Evolutionary conservation across 1,284 basidiomycete species (phyloP), one percentile per base, ranked within the genome.

Genomic region (Megacollybia platyphylla): DNA sequence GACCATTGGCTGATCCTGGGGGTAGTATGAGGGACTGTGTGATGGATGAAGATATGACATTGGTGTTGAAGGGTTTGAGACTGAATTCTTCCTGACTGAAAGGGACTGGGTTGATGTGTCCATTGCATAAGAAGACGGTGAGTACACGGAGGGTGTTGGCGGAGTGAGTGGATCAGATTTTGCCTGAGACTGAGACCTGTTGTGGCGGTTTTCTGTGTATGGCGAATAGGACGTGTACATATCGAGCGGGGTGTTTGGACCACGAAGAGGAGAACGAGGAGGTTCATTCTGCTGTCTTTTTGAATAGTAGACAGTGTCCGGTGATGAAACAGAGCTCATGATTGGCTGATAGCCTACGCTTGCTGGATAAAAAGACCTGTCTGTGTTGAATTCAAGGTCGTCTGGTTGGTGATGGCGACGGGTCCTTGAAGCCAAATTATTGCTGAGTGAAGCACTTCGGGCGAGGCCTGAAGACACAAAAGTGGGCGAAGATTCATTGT

Each of bases 331-430:
- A 24, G 20, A 24, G 20, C 20, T 24, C 20, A 24, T 24, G 20
- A 24, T 24, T 3, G 20, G 20, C 20, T 24, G 20, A 24, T 24
- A 24, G 20, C 20, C 20, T 5, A 34, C 31, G 2, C 31, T 34
- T 11, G 31, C 4, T 34, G 31, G 31, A 34, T 34, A 34, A 34
- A 34, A 63, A 76, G 79, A 31, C 48, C 63, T 68, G 15, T 75
- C 59, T 7, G 76, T 71, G 58, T 82, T 84, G 51, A 78, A 76
- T 54, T 86, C 83, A 37, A 85, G 60, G 63, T 86, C 82, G 51
- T 83, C 81, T 42, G 66, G 67, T 46, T 71, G 71, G 57, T 75
- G 74, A 52, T 76, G 76, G 44, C 76, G 68, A 48, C 75, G 67
- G 37, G 56, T 50, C 46, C 68, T 58, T 59, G 52, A 63, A 60